phyloP scores from a whole-genome alignment of 139 green algal genomes.

The Chlorella sp. region DNA sequence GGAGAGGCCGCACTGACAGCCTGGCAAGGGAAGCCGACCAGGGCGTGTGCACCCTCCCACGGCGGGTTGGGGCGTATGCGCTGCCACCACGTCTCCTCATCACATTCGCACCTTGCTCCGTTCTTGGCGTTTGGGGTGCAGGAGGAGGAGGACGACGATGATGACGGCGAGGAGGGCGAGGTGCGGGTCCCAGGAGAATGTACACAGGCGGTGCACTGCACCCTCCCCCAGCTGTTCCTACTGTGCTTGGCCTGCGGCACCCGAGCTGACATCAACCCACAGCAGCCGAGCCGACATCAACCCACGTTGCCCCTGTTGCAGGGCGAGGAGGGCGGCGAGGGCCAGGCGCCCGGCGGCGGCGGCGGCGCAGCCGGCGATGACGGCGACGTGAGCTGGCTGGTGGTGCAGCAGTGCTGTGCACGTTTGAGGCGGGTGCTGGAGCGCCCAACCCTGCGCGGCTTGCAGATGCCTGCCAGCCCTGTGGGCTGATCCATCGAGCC shows the following conservation, averaged over 20 bases:
- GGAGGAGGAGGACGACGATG: conserved; percentile 37
- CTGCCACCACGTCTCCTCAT: too few species aligned
- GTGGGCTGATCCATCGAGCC: neutral
- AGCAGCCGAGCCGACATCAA: neutral
- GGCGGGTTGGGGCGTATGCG: too few species aligned
- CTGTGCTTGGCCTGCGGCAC: neutral
- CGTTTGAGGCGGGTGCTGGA: too few species aligned
- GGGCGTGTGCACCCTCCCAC: too few species aligned
- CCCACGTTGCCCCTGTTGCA: neutral
- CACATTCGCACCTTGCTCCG: too few species aligned
- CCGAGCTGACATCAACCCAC: neutral
- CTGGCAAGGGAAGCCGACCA: too few species aligned
- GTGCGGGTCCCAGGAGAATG: too few species aligned
- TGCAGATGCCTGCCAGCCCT: neutral
- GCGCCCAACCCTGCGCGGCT: too few species aligned
- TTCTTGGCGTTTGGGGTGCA: neutral
- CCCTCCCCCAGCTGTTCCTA: neutral
- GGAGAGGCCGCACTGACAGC: neutral
- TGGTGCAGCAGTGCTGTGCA: too few species aligned
- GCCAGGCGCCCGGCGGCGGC: conserved; percentile 4
- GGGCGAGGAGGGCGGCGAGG: conserved; percentile 26
- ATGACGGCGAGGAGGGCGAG: conserved; percentile 15
- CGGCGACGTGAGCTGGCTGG: conserved; percentile 20
- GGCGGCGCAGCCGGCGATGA: conserved; percentile 16
- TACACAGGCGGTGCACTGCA: too few species aligned